Percentiles rank a stretch among this genome's conserved stretches.
Evolutionary conservation across 129 eudicot species (phyloP).

Genomic region (Glebionis coronaria): DNA sequence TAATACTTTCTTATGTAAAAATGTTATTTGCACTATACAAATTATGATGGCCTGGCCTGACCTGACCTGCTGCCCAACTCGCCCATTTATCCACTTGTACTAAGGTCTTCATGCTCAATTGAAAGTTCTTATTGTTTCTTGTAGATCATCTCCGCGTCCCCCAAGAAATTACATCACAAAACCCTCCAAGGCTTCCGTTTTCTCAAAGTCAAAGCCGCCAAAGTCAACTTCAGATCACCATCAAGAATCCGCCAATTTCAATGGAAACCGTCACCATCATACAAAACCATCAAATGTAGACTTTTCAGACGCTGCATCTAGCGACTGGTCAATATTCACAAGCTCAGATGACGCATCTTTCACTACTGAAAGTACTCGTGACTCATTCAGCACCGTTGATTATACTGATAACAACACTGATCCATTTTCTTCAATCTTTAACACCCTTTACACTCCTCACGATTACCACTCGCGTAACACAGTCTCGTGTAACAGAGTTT

Average conservation of each 20-base stretch:
- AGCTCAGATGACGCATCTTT: slow-evolving; percentile 95
- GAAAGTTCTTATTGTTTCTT: slow-evolving; percentile 14
- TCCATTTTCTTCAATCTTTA: slow-evolving; percentile 62
- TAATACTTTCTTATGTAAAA: neutral
- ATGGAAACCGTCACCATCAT: slow-evolving; percentile 28
- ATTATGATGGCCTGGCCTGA: neutral
- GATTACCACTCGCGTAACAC: slow-evolving; percentile 44
- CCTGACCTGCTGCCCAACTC: neutral
- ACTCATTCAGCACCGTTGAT: slow-evolving; percentile 81
- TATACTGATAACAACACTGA: slow-evolving; percentile 49
- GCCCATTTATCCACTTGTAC: neutral
- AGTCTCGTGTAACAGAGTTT: slow-evolving; percentile 56
- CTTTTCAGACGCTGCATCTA: slow-evolving; percentile 72
- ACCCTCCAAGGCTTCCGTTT: slow-evolving; percentile 26
- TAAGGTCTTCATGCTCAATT: too few relatives aligned
- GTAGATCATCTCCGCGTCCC: slow-evolving; percentile 73
- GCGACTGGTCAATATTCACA: slow-evolving; percentile 85
- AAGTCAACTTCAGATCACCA: slow-evolving; percentile 41
- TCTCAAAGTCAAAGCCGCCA: slow-evolving; percentile 41
- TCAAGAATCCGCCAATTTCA: slow-evolving; percentile 22
- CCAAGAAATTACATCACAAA: slow-evolving; percentile 33
- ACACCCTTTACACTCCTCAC: slow-evolving; percentile 33
- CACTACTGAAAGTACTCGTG: slow-evolving; percentile 94
- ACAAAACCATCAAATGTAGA: slow-evolving; percentile 39
- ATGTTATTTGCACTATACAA: too few relatives aligned